Base-by-base conservation (phyloP, 345 rosid species). In the Citrus mangshanensis region DNA sequence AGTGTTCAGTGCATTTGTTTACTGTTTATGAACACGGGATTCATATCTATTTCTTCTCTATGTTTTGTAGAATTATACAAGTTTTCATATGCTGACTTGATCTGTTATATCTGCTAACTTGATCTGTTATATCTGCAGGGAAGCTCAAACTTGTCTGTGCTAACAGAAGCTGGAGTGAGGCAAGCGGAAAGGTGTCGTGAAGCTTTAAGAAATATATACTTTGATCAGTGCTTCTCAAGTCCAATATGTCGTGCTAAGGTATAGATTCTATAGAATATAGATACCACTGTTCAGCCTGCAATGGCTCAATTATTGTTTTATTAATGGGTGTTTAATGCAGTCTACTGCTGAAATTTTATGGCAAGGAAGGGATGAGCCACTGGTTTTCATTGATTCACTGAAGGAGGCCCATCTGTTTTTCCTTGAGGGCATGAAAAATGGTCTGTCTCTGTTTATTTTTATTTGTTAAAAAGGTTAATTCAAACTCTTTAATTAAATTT, bases 391-490 rank as follows among this genome's bases (percentile, higher is more conserved):
- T 2, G 92, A 91, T 82, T 91, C 89, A 38, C 66, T 89, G 85
- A 87, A 87, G 84, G 89, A 91, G 78, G 91, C 88, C 60, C 94
- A 89, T 84, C 80, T 91, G 19, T 89, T 81, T 51, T 88, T 40
- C 81, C 94, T 91, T 35, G 92, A 91, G 85, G 94, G 94, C 86
- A 87, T 91, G 91, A 91, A 73, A 91, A 91, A 87, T 86, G 92
- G 92, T 87, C 88, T 70, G 89, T 84, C 73, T 9, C 72, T 37
- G 16, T 64, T n/a, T 72, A 64, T 35, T 37, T 27, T 40, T 38
- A 55, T 63, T 77, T 72, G 49, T 58, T 71, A 21, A 1, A n/a
- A 42, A 37, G 24, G 46, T 40, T 56, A 5, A 54, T 54, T 54
- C 18, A 19, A 67, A 56, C 32, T 66, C 42, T 14, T 71, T 58